These are phyloP conservation scores for Pichia cabralensis DNA, from an alignment of 805 yeast species.

Conservation along the genomic window DNA sequence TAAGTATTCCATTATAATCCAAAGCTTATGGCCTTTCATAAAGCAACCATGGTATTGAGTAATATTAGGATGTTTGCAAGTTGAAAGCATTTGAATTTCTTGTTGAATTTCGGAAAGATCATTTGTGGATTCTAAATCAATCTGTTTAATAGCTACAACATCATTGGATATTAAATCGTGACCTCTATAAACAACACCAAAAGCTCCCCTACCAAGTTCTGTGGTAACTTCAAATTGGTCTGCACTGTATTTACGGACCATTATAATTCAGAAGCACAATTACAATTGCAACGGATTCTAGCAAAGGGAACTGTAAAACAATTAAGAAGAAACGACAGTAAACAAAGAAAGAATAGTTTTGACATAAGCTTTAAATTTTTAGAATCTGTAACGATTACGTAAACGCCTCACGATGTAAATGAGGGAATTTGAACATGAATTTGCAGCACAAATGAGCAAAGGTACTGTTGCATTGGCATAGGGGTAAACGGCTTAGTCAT, in stretches of 20 bases:
- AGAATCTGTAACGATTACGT: too few species aligned
- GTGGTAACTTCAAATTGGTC: conserved; percentile 4
- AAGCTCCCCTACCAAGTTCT: conserved; percentile 69
- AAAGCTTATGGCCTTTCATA: conserved; percentile 55
- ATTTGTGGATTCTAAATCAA: conserved; percentile 63
- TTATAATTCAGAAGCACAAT: too few species aligned
- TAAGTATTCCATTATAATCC: conserved; percentile 78
- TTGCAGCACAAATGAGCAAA: too few species aligned
- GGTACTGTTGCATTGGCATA: too few species aligned
- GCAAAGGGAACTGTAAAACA: background rate
- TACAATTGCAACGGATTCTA: too few species aligned
- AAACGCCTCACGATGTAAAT: too few species aligned
- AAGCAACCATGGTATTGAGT: conserved; percentile 66
- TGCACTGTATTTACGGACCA: conserved; percentile 1
- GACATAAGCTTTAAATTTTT: too few species aligned
- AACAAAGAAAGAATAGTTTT: background rate
- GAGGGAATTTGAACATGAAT: too few species aligned
- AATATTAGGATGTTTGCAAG: conserved; percentile 52
- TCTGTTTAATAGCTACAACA: conserved; percentile 53
- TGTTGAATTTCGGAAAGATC: conserved; percentile 65
- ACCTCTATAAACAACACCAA: conserved; percentile 68
- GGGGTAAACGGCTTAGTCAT: too few species aligned
- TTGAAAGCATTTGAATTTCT: conserved; percentile 60
- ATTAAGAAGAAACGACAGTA: background rate
- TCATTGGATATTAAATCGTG: conserved; percentile 31